Evolutionary conservation across 2,329 filamentous ascomycete genomes (phyloP), one percentile per base, ranked within the genome.

Genomic region (Sphaerostilbella broomeana): DNA sequence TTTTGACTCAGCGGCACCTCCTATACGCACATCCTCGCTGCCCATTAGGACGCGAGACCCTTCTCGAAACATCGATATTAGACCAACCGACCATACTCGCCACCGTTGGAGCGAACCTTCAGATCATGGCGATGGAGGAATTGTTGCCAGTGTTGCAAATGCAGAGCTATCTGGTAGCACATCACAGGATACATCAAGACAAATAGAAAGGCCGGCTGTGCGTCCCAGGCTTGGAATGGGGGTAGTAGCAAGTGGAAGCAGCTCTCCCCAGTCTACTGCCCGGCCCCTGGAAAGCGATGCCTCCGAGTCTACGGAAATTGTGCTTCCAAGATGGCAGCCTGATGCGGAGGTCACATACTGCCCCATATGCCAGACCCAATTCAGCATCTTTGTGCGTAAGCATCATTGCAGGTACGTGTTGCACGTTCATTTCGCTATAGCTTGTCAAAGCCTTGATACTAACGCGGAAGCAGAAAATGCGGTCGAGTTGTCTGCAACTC

Each of bases 401-500:
- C 90, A 97, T 64, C 90, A 97, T 58, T 97, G 90, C 71, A 78
- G 89, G 75, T 83, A 67, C 33, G 75, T 63, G 21, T 9, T 28
- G 13, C 18, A 12, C 19, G 9, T 15, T 21, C 2, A 19, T 16
- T 21, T 13, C 18, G 5, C 38, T 6, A 24, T 12, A n/a, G n/a
- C 12, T 15, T n/a, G 12, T 16, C n/a, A 20, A 29, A 13, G 16
- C n/a, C 11, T 15, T 28, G 35, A 38, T 21, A 38, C 50, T 53
- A 31, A 56, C 31, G 6, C 11, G n/a, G 11, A 15, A 15, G 19
- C 33, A 84, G 81, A 50, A 95, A 95, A 75, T 97, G 90, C 58
- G 90, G 90, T 31, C 73, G 88, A 45, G 89, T 97, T 7, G 90
- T 97, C 17, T 97, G 90, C 62, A 80, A 81, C 42, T 72, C 79